These are phyloP conservation scores for Elsinoe australis DNA, from an alignment of 2,329 filamentous ascomycete species.

Conservation along the genomic window DNA sequence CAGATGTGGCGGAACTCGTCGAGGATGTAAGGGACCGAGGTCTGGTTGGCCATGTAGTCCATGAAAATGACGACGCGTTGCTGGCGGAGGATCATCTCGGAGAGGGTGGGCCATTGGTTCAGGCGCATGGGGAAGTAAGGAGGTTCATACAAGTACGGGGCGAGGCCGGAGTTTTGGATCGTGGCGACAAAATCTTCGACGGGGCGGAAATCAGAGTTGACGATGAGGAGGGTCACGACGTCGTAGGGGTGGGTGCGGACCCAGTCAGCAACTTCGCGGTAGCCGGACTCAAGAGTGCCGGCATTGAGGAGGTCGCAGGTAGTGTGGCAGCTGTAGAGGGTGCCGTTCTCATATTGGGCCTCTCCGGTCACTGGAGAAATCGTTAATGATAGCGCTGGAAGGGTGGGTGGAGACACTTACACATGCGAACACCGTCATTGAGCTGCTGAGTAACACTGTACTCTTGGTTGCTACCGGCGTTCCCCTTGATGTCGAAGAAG, in stretches of 20 bases:
- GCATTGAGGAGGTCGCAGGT: slow-evolving; percentile 74
- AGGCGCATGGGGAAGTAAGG: slow-evolving; percentile 61
- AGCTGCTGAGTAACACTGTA: slow-evolving; percentile 62
- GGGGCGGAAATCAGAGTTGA: slow-evolving; percentile 69
- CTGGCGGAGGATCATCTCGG: slow-evolving; percentile 58
- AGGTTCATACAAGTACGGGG: slow-evolving; percentile 66
- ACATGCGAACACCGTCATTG: slow-evolving; percentile 63
- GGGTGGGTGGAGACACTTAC: too few relatives aligned
- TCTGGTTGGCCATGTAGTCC: slow-evolving; percentile 78
- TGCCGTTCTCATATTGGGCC: slow-evolving; percentile 48
- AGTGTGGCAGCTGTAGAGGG: slow-evolving; percentile 75
- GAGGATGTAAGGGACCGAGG: slow-evolving; percentile 70
- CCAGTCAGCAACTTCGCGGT: slow-evolving; percentile 63
- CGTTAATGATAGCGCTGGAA: too few relatives aligned
- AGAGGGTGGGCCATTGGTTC: slow-evolving; percentile 76
- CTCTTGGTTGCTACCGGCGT: slow-evolving; percentile 67
- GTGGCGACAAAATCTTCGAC: slow-evolving; percentile 57
- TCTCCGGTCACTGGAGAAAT: slow-evolving; percentile 48
- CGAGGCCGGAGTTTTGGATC: slow-evolving; percentile 64
- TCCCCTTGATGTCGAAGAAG: slow-evolving; percentile 63
- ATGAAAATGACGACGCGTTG: slow-evolving; percentile 73
- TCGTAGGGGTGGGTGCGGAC: slow-evolving; percentile 72
- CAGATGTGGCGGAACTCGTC: slow-evolving; percentile 84
- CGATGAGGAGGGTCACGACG: slow-evolving; percentile 77
- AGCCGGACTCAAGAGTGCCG: slow-evolving; percentile 67